These are phyloP conservation scores for Elaeis guineensis DNA, from an alignment of 176 grass and related monocot genomes.

Conservation along the genomic window DNA sequence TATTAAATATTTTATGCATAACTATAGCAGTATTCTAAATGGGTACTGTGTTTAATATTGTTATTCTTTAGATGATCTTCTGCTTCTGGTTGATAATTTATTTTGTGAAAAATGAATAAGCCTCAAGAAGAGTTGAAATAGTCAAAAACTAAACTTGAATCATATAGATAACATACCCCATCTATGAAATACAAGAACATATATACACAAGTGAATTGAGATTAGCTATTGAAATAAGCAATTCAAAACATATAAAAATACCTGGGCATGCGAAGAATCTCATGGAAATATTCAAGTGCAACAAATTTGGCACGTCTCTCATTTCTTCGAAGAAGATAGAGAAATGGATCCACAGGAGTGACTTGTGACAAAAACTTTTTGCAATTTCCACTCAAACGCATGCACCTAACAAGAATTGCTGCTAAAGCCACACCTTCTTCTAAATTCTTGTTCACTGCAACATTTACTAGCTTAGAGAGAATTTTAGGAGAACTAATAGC, in stretches of 20 bases:
- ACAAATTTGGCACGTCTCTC: constrained; percentile 48
- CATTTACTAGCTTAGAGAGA: constrained; percentile 71
- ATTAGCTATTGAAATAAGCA: too few species aligned
- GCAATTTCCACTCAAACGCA: constrained; percentile 69
- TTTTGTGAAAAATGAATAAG: too few species aligned
- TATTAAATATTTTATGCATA: too few species aligned
- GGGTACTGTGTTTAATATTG: too few species aligned
- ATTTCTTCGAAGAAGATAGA: constrained; percentile 81
- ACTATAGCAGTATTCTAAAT: too few species aligned
- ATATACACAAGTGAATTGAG: too few species aligned
- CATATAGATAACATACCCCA: too few species aligned
- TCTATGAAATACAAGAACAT: too few species aligned
- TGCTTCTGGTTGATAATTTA: too few species aligned
- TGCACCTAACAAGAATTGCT: constrained; percentile 88
- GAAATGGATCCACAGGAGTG: constrained; percentile 88
- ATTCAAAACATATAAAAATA: constrained; percentile 10
- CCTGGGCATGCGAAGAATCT: constrained; percentile 88
- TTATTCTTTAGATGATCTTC: too few species aligned
- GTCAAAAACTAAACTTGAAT: too few species aligned
- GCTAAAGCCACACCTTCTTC: constrained; percentile 80
- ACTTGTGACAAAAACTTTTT: constrained; percentile 94
- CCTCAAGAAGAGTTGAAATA: too few species aligned
- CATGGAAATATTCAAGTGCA: constrained; percentile 94
- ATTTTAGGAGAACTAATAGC: constrained; percentile 68
- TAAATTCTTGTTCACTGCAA: constrained; percentile 77